phyloP scores from a whole-genome alignment of 2,329 filamentous ascomycete genomes.

The Fusarium veterinarium region DNA sequence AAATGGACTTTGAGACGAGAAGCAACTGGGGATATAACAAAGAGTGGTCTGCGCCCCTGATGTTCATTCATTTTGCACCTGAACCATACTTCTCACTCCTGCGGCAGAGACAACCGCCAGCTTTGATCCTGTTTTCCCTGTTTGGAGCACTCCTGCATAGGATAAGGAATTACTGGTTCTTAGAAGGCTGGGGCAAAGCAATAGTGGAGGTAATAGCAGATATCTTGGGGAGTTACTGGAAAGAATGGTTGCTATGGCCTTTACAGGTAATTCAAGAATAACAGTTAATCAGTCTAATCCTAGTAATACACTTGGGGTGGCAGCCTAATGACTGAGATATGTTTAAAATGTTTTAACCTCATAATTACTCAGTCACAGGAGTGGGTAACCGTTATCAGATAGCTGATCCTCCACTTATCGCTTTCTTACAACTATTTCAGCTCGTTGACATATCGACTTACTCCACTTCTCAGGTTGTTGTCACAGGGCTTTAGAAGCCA shows the following conservation, averaged over 20 bases:
- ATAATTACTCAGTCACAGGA: too few relatives aligned
- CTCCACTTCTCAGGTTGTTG: too few relatives aligned
- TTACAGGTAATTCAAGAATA: background rate
- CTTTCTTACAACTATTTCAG: too few relatives aligned
- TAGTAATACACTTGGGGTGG: too few relatives aligned
- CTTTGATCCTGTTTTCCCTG: background rate
- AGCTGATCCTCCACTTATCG: too few relatives aligned
- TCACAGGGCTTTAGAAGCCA: too few relatives aligned
- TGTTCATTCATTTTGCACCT: background rate
- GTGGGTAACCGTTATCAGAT: too few relatives aligned
- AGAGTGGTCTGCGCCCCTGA: background rate
- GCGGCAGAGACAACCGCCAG: background rate
- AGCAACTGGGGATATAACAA: background rate
- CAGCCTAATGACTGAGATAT: too few relatives aligned
- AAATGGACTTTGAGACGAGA: background rate
- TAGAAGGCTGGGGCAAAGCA: background rate
- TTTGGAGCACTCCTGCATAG: background rate
- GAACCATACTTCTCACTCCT: background rate
- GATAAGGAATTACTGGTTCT: background rate
- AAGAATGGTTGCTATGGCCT: background rate
- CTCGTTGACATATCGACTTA: too few relatives aligned
- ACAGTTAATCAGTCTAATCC: background rate
- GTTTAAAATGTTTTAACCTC: too few relatives aligned
- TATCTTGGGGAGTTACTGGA: background rate
- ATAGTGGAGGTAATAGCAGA: background rate